These are phyloP conservation scores for Aquilaria malaccensis DNA, from an alignment of 345 rosid genomes.

Conservation along the genomic window DNA sequence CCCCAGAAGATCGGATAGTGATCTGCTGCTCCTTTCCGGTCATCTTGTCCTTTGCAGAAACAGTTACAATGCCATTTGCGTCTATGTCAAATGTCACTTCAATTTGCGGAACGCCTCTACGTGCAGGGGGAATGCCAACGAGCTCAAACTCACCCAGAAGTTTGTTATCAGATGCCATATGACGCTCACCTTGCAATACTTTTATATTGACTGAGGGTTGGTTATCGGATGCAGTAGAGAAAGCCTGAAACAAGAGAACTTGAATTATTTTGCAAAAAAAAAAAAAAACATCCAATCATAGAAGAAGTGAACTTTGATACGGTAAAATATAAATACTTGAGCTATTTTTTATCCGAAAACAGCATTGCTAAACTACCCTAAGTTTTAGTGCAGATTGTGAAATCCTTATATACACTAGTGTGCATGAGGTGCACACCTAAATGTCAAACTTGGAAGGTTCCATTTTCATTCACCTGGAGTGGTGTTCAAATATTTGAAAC, in stretches of 20 bases:
- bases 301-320: no score
- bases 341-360: no score
- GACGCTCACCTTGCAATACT: slow-evolving; percentile 36
- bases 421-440: no score
- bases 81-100: slow-evolving; percentile 34
- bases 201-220: slow-evolving; percentile 32
- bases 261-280: not conserved
- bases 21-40: slow-evolving; percentile 32
- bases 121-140: slow-evolving; percentile 31
- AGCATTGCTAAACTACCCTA: no score
- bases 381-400: no score
- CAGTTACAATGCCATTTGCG: slow-evolving; percentile 33
- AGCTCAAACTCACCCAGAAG: slow-evolving; percentile 31
- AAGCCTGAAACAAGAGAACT: slow-evolving; percentile 17
- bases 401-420: no score
- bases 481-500: no score
- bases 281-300: no score
- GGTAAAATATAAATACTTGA: no score
- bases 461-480: no score
- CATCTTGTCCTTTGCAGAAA: slow-evolving; percentile 29
- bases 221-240: slow-evolving; percentile 35
- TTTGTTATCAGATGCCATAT: slow-evolving; percentile 32
- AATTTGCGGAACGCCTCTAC: slow-evolving; percentile 29
- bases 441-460: no score
- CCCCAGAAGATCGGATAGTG: slow-evolving; percentile 32